Base-by-base conservation (phyloP, 1,284 basidiomycete genomes). In the Apiotrichum veenhuisii region DNA sequence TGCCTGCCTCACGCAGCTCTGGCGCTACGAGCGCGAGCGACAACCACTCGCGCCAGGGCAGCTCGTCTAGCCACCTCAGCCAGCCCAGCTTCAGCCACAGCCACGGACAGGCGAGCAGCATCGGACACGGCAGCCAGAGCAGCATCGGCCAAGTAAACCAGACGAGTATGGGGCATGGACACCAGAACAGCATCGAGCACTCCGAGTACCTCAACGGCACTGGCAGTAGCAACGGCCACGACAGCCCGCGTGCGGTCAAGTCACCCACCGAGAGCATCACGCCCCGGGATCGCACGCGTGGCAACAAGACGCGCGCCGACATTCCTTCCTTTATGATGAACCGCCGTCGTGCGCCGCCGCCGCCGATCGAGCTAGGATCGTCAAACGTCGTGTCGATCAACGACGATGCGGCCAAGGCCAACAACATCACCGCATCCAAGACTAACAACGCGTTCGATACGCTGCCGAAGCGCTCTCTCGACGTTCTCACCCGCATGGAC, bases 401-500 rank as follows among this genome's bases (percentile, higher is more conserved):
- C 30, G 59, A 57, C 55, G 55, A 61, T 26, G 36, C 50, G n/a
- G 22, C 18, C 34, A 27, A 14, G 30, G 34, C 11, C 26, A 30
- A 12, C 7, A 7, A 5, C 12, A 12, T 12, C 30, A 41, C 20
- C n/a, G 44, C 17, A 17, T 42, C 20, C 36, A 30, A 12, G 30
- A 7, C 30, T 30, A 12, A 5, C 30, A 41, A 41, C n/a, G 44
- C 17, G 20, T 42, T 26, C 36, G 20, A 26, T 37, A 26, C n/a
- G 48, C 50, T 12, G 34, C 42, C 11, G 25, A 47, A 41, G 53
- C 65, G 61, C 23, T 65, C 68, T 10, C 49, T 58, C 40, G 64
- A 72, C 10, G 67, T 77, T 1, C 54, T 78, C 30, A 59, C 57
- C 20, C 58, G 72, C 23, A 72, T 77, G 62, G 69, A 84, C 82